Conservation (phyloP, 192 early-diverging fungal species). For the Rhizophagus sp. region DNA sequence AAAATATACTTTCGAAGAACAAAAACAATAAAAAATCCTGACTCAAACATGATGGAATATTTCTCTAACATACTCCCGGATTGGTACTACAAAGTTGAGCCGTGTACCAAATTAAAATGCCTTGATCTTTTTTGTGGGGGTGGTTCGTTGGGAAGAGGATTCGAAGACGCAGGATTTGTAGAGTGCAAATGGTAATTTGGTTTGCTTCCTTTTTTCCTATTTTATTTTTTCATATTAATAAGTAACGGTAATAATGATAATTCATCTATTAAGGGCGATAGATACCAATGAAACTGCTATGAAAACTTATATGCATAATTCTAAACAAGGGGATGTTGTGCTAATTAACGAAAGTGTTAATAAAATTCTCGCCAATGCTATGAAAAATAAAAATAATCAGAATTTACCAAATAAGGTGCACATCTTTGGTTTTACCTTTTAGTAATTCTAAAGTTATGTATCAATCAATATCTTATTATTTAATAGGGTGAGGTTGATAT, state of each 20-base stretch:
- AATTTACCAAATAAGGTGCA: slow-evolving; percentile 14
- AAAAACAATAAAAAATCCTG: slow-evolving; percentile 2
- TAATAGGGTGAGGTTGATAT: slow-evolving; percentile 37
- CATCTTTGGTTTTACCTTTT: neutral
- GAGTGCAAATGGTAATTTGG: slow-evolving; percentile 33
- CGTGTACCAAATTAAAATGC: neutral
- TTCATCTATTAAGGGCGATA: slow-evolving; percentile 32
- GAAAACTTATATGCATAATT: slow-evolving; percentile 30
- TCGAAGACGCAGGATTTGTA: slow-evolving; percentile 33
- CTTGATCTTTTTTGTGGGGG: slow-evolving; percentile 38
- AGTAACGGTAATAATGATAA: neutral
- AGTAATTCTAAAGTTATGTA: neutral
- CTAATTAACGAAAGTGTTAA: slow-evolving; percentile 35
- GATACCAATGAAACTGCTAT: slow-evolving; percentile 29
- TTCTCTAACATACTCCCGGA: neutral
- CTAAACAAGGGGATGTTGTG: slow-evolving; percentile 2
- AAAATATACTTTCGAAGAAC: slow-evolving; percentile 2
- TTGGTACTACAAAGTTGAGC: slow-evolving; percentile 14
- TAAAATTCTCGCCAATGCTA: slow-evolving; percentile 21
- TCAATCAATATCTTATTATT: neutral
- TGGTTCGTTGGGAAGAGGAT: slow-evolving; percentile 33
- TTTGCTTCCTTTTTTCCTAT: neutral
- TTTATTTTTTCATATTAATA: neutral
- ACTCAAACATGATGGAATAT: slow-evolving; percentile 5
- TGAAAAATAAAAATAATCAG: neutral